These are phyloP conservation scores for Starmerella sirachaensis DNA, from an alignment of 805 yeast species.

Conservation along the genomic window DNA sequence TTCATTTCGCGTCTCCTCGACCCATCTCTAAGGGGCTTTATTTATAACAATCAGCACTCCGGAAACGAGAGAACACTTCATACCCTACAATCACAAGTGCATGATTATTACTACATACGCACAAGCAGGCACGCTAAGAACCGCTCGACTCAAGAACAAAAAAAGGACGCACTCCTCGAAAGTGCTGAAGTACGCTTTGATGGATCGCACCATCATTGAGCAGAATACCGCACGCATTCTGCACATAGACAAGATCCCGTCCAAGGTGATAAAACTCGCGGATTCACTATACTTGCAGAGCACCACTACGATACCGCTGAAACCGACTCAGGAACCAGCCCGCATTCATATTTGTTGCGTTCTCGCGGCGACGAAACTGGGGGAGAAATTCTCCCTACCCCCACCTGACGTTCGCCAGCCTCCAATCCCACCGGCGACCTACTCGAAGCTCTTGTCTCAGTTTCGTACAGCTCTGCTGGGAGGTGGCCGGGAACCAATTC, in stretches of 20 bases:
- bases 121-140: no score
- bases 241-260: slow-evolving; percentile 8
- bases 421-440: slow-evolving; percentile 20
- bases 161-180: no score
- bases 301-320: slow-evolving; percentile 15
- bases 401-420: slow-evolving; percentile 13
- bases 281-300: slow-evolving; percentile 14
- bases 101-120: no score
- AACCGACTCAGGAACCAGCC: slow-evolving; percentile 22
- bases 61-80: no score
- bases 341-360: slow-evolving; percentile 20
- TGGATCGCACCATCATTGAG: slow-evolving; percentile 10
- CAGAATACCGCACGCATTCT: slow-evolving; percentile 7
- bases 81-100: no score
- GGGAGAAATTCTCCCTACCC: slow-evolving; percentile 7
- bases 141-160: no score
- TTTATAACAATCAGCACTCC: no score
- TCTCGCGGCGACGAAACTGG: slow-evolving; percentile 18
- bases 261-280: slow-evolving; percentile 11
- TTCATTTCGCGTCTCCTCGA: no score
- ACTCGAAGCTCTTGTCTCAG: slow-evolving; percentile 11
- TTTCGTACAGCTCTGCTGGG: slow-evolving; percentile 12
- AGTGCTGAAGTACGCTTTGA: no score
- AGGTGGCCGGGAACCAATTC: no score
- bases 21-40: no score